phyloP scores from a whole-genome alignment of 1,284 basidiomycete genomes.

The Sporisorium reilianum region DNA sequence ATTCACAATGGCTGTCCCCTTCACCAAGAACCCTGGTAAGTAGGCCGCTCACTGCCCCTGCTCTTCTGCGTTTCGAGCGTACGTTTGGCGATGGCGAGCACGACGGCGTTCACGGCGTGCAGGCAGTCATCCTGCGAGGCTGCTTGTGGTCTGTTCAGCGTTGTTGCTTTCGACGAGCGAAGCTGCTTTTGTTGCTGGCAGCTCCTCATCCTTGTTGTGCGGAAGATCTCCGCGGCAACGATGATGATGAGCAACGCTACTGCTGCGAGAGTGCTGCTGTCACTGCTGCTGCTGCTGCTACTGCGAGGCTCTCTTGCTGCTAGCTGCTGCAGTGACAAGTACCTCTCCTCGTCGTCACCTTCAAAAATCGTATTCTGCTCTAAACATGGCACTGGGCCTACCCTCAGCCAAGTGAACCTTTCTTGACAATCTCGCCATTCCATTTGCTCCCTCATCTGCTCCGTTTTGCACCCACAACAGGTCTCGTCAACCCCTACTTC shows the following conservation, averaged over 20 bases:
- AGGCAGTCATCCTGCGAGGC: not conserved
- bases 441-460: not conserved
- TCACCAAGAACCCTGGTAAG: slow-evolving; percentile 59
- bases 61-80: not conserved
- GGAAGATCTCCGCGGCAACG: not conserved
- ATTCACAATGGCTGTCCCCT: slow-evolving; percentile 57
- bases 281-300: not conserved
- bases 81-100: slow-evolving; percentile 8
- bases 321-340: not conserved
- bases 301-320: not conserved
- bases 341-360: not conserved
- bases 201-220: not conserved
- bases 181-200: not conserved
- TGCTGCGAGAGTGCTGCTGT: not conserved
- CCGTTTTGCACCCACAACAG: slow-evolving; percentile 14
- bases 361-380: not conserved
- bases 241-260: slow-evolving; percentile 7
- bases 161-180: not conserved
- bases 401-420: not conserved
- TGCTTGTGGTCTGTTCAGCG: not conserved
- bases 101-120: not conserved
- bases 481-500: slow-evolving; percentile 60
- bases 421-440: slow-evolving; percentile 3
- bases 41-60: slow-evolving; percentile 11
- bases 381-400: not conserved